Evolutionary conservation across 1,139 yeast genomes (phyloP).

Genomic region (Zygosaccharomyces pseudobailii): DNA sequence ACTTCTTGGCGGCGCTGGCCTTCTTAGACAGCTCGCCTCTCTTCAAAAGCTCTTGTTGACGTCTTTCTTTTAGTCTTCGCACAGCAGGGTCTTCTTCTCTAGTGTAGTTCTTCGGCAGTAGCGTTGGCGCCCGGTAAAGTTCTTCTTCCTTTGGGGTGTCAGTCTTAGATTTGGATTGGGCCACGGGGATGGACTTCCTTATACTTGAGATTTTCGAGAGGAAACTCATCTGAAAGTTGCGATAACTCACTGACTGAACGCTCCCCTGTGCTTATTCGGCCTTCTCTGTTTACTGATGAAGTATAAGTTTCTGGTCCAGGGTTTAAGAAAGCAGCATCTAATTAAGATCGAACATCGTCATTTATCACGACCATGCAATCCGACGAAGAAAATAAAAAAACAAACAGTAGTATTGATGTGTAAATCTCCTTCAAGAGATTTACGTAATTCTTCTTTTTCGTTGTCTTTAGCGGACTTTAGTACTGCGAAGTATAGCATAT

Average conservation of each 20-base stretch:
- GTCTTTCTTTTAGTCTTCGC: conserved; percentile 57
- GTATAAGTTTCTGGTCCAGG: neutral
- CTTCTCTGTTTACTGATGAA: neutral
- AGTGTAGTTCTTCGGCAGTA: conserved; percentile 30
- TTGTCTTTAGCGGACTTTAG: neutral
- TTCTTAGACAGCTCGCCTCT: conserved; percentile 17
- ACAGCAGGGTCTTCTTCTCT: conserved; percentile 41
- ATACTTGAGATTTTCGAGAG: conserved; percentile 15
- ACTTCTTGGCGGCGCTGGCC: conserved; percentile 7
- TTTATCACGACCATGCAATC: neutral
- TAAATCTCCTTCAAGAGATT: too few relatives aligned
- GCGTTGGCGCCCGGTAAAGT: conserved; percentile 8
- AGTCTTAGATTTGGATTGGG: conserved; percentile 4
- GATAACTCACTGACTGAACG: neutral
- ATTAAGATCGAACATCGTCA: neutral
- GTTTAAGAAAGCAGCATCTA: neutral
- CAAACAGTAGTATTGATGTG: neutral
- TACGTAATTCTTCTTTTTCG: too few relatives aligned
- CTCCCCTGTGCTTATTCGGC: neutral
- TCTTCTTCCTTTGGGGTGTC: neutral
- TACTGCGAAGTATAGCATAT: neutral
- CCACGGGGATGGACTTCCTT: conserved; percentile 13
- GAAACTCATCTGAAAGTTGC: conserved; percentile 12
- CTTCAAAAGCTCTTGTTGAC: conserved; percentile 51
- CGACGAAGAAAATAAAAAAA: neutral